Evolutionary conservation across 306 rosid genomes (phyloP), one percentile per base, ranked within the genome.

Genomic region (Leucaena leucocephala): DNA sequence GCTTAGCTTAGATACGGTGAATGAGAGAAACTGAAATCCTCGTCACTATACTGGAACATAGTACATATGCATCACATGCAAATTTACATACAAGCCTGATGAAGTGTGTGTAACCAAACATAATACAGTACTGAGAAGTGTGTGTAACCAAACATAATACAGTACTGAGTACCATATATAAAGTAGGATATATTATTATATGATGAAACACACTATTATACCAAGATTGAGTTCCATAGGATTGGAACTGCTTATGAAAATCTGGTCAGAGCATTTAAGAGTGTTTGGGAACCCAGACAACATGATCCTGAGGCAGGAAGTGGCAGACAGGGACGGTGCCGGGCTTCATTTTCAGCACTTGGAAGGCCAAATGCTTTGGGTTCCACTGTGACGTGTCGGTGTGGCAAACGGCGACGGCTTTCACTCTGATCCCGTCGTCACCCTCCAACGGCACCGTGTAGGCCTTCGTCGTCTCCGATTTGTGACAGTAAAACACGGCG

Each of bases 281-380:
- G 83, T 77, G 76, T 64, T 85, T 80, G 8, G 87, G 76, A 69
- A 88, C 87, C 98, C 97, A 94, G 10, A 94, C 93, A 58, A 92
- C 63, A 13, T 92, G 96, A 81, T 92, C 97, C 84, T 85, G 78
- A 0, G 98, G 98, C 54, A 94, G 94, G 82, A 92, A 92, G 75
- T 94, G 98, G 83, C 98, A 92, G 6, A 94, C 81, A 0, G 98
- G 92, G 63, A 87, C 86, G 0, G 87, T 89, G 52, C 97, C 98
- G 0, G 96, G 98, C 85, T 86, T 84, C 45, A 92, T 89, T 42
- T 92, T 92, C 15, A 94, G 91, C 2, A 88, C 89, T 72, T 86
- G 89, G 76, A 90, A 92, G 2, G 96, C 96, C 85, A 92, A 68
- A 61, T 94, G 98, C 42, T 88, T 88, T 0, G 97, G 96, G 63